Conservation (phyloP, 1,284 basidiomycete species). For the Ganoderma multipileum region DNA sequence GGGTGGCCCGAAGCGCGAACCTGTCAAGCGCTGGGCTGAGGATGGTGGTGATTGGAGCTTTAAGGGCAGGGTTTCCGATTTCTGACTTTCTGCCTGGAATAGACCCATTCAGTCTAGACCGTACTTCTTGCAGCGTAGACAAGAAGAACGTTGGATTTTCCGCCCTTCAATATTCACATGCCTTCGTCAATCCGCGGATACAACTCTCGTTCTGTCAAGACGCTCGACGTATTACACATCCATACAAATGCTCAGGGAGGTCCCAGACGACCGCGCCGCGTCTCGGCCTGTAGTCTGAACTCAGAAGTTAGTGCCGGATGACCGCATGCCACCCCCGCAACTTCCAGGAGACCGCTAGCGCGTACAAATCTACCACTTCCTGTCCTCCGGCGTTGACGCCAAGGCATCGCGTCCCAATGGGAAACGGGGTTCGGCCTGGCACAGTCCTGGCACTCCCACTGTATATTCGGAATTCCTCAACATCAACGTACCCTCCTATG, state of each 20-base stretch:
- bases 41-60: constrained; percentile 83
- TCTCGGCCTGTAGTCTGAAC: neutral
- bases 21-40: constrained; percentile 64
- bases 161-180: neutral
- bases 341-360: neutral
- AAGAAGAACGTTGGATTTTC: neutral
- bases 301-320: neutral
- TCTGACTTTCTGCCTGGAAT: constrained; percentile 62
- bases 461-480: neutral
- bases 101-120: neutral
- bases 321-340: neutral
- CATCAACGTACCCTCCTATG: neutral
- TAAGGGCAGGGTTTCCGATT: constrained; percentile 84
- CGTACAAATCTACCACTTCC: neutral
- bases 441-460: neutral
- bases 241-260: neutral
- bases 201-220: neutral
- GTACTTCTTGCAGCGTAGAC: neutral
- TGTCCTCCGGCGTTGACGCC: neutral
- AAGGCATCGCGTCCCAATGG: neutral
- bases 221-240: neutral
- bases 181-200: neutral
- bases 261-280: neutral
- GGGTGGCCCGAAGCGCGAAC: constrained; percentile 81
- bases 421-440: neutral